Evolutionary conservation across 192 early-diverging fungal genomes (phyloP).

Genomic region (Powellomyces hirtus): DNA sequence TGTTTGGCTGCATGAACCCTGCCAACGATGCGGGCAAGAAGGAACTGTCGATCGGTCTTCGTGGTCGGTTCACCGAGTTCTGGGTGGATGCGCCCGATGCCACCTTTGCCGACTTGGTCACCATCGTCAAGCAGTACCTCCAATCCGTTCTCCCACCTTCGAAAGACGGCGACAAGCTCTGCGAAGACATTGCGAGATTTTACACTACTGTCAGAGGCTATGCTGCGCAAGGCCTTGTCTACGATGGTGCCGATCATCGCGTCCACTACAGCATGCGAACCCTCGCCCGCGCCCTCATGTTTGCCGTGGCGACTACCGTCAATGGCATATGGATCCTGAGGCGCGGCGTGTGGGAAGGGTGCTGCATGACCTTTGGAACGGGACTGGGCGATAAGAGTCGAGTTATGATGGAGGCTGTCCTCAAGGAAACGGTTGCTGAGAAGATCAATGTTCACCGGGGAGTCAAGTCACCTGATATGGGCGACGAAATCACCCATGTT

Average conservation of each 20-base stretch:
- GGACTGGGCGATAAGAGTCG: constrained; percentile 75
- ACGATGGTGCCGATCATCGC: constrained; percentile 83
- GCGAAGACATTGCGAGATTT: constrained; percentile 74
- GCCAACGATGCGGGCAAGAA: constrained; percentile 97
- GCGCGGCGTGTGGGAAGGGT: constrained; percentile 88
- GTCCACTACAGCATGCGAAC: constrained; percentile 94
- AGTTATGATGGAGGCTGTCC: constrained; percentile 46
- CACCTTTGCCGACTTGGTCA: constrained; percentile 71
- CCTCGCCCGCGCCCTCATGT: constrained; percentile 83
- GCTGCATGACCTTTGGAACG: constrained; percentile 94
- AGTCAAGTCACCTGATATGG: constrained; percentile 47
- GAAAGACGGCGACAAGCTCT: constrained; percentile 59
- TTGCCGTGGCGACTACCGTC: constrained; percentile 59
- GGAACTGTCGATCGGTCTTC: constrained; percentile 87
- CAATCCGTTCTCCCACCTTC: constrained; percentile 38
- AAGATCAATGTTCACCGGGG: constrained; percentile 55
- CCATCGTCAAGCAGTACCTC: constrained; percentile 80
- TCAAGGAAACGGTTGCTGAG: constrained; percentile 60
- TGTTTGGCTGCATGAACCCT: constrained; percentile 99
- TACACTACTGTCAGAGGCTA: constrained; percentile 74
- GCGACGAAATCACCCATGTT: constrained; percentile 39
- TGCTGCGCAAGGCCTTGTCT: constrained; percentile 68
- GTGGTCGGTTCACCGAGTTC: constrained; percentile 92
- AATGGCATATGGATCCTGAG: constrained; percentile 73
- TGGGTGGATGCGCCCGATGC: constrained; percentile 92